Percentiles rank a stretch among this genome's conserved stretches.
These are phyloP conservation scores for Colletotrichum noveboracense DNA, from an alignment of 2,329 filamentous ascomycete genomes.

Conservation along the genomic window DNA sequence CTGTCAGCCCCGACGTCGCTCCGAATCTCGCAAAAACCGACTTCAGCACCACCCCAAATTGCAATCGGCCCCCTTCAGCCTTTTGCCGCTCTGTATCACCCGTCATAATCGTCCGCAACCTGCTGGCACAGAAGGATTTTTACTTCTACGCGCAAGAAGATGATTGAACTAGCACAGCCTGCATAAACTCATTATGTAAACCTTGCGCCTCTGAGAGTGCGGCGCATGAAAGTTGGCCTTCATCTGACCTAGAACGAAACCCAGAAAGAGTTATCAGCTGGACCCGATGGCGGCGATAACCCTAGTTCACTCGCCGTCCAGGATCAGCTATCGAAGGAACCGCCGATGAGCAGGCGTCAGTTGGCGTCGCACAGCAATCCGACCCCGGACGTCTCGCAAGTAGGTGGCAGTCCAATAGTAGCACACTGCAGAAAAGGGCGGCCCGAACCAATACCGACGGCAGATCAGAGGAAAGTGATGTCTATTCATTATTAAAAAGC, in stretches of 20 bases:
- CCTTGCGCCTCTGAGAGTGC: background rate
- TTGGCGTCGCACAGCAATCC: background rate
- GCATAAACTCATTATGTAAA: constrained; percentile 16
- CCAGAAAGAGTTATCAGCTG: constrained; percentile 1
- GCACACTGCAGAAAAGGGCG: background rate
- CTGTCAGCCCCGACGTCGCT: constrained; percentile 16
- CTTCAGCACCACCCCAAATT: background rate
- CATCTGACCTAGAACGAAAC: constrained; percentile 19
- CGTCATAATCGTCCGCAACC: background rate
- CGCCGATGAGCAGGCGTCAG: background rate
- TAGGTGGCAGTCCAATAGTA: background rate
- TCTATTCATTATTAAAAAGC: background rate
- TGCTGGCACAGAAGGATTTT: background rate
- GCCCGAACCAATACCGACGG: background rate
- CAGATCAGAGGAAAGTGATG: background rate
- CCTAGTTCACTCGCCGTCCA: background rate
- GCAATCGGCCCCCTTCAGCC: background rate
- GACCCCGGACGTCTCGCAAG: background rate
- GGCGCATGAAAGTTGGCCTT: constrained; percentile 7
- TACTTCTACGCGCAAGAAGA: background rate
- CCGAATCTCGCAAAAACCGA: constrained; percentile 17
- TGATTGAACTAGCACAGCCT: background rate
- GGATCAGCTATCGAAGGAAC: background rate
- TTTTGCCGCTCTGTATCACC: constrained; percentile 3
- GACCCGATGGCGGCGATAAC: constrained; percentile 5